A percentile compares a stretch with the other conserved stretches of the same genome.
Conservation (phyloP, 306 rosid species). For the Heteromeles arbutifolia region DNA sequence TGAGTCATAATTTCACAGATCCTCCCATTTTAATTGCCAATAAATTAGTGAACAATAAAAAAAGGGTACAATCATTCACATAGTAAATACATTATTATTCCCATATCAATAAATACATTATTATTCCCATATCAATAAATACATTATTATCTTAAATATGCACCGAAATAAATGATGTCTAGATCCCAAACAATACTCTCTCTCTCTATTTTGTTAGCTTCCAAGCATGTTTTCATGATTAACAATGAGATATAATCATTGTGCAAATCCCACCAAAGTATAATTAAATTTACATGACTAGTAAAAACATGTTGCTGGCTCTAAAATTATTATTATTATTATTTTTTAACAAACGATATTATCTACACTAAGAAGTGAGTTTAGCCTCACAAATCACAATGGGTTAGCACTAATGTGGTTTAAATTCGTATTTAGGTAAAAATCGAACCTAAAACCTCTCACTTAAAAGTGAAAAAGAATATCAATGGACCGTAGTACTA, state of each 20-base stretch:
- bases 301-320: too few relatives aligned
- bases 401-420: too few relatives aligned
- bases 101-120: neutral
- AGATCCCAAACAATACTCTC: too few relatives aligned
- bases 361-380: too few relatives aligned
- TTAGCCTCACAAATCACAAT: too few relatives aligned
- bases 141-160: neutral
- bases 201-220: slow-evolving; percentile 48
- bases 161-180: neutral
- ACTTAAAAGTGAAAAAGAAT: too few relatives aligned
- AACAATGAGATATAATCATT: slow-evolving; percentile 38
- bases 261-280: slow-evolving; percentile 23
- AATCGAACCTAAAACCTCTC: too few relatives aligned
- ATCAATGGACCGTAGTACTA: rapidly evolving
- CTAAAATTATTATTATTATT: too few relatives aligned
- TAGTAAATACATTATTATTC: neutral
- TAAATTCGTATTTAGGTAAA: rapidly evolving
- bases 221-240: slow-evolving; percentile 84
- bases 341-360: too few relatives aligned
- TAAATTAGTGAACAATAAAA: neutral
- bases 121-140: too few relatives aligned
- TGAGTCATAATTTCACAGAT: too few relatives aligned
- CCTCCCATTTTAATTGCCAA: too few relatives aligned
- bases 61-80: neutral
- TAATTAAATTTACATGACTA: slow-evolving; percentile 13